phyloP scores from a whole-genome alignment of 2,329 filamentous ascomycete species.

The Raffaelea arxii region DNA sequence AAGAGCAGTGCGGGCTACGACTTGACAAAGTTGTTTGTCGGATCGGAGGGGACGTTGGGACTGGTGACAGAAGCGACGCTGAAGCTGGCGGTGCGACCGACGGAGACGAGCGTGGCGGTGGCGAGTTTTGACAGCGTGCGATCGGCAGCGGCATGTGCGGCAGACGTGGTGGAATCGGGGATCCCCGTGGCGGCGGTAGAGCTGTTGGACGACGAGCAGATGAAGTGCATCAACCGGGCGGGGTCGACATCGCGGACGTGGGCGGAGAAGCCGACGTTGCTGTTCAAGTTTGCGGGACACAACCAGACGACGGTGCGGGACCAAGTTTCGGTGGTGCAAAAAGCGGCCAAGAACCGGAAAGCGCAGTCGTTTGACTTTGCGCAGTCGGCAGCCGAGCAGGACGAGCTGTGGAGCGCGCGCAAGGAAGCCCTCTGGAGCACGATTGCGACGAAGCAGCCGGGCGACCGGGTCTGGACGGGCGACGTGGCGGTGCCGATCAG shows the following conservation, averaged over 20 bases:
- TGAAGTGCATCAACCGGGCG: constrained; percentile 58
- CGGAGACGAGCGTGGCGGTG: constrained; percentile 72
- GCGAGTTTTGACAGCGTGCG: constrained; percentile 50
- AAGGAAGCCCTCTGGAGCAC: constrained; percentile 80
- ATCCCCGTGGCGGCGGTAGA: constrained; percentile 87
- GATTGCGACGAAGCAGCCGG: constrained; percentile 53
- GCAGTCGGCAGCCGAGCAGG: constrained; percentile 53
- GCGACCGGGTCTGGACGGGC: constrained; percentile 74
- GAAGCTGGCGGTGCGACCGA: constrained; percentile 74
- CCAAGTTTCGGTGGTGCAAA: constrained; percentile 59
- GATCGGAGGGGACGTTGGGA: constrained; percentile 83
- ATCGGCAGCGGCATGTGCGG: constrained; percentile 68
- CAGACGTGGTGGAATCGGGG: constrained; percentile 67
- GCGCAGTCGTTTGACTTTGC: constrained; percentile 73
- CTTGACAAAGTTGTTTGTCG: constrained; percentile 80
- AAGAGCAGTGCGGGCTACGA: constrained; percentile 92
- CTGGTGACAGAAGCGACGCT: constrained; percentile 85
- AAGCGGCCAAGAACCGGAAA: constrained; percentile 44
- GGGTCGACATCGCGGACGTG: constrained; percentile 58
- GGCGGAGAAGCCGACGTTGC: constrained; percentile 65
- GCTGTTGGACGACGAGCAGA: constrained; percentile 86
- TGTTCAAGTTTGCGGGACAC: constrained; percentile 77
- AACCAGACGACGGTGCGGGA: constrained; percentile 59
- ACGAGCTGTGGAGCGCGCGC: constrained; percentile 71
- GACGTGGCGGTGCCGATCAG: constrained; percentile 80